Evolutionary conservation across 306 rosid species (phyloP), one percentile per base, ranked within the genome.

Genomic region (Comarum palustre): DNA sequence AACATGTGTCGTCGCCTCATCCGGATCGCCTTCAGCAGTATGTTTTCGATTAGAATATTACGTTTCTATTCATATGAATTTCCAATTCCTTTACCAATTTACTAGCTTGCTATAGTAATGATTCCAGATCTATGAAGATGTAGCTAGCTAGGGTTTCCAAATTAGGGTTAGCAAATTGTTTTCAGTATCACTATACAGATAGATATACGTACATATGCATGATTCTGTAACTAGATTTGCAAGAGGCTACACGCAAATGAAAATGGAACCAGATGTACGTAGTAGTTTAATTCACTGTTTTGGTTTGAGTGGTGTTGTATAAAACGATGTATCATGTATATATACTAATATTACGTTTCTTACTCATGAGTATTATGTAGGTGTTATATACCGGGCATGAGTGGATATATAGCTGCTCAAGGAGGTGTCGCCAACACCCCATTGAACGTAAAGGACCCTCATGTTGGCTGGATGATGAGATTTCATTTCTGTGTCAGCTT

Each of bases 1-100:
- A 68, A 90, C 97, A 1, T 90, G 88, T 20, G 89, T 90, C 9
- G 92, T 87, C 22, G 94, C 96, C 29, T 88, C 94, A 24, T 90
- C 97, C n/a, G 97, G 55, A 85, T 90, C 24, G 90, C 97, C n/a
- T 90, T 88, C 43, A 90, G 92, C 82, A 89, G 97, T 90, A 79
- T 31, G 86, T 78, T 68, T 25, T 20, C 43, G 15, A 1, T 22
- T 9, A 4, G 19, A 20, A 1, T 4, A 38, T 9, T 19, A 2
- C 6, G 2, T 32, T 1, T 46, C 31, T 38, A 31, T 14, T 20
- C 24, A 52, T 52, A 27, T 52, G 3, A 8, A 58, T 58, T 58
- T 29, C 38, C 38, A 12, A 27, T 29, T 29, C 32, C 8, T 25
- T 25, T 58, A 58, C 29, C 27, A 9, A n/a, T 20, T 6, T 52